Evolutionary conservation across 441 rosid genomes (phyloP), one percentile per base, ranked within the genome.

Genomic region (Aleurites moluccanus): DNA sequence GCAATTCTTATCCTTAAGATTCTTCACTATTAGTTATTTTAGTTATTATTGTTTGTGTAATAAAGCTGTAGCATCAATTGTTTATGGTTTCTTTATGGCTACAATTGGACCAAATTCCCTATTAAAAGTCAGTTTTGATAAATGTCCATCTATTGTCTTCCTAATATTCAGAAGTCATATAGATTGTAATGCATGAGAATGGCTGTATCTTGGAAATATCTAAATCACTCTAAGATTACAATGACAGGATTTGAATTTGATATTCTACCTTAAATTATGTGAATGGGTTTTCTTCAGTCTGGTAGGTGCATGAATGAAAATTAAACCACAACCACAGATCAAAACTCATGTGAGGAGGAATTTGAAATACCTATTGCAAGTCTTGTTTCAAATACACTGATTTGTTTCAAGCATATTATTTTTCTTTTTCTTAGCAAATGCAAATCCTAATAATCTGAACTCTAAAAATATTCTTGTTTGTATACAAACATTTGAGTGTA

Each of bases 21-120:
- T 64, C 38, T 35, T 56, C 8, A 9, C 45, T 66, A 20, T n/a
- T 14, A 44, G 35, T 10, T 77, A 67, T 42, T 55, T 52, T 2
- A 33, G 10, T 27, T 27, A 40, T 25, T 63, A 3, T 8, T 33
- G 52, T 23, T 60, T 59, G 40, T 50, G 15, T 20, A 45, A 45
- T 64, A 20, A 60, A 67, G 60, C 35, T 47, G 14, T 33, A 9
- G n/a, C 8, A 57, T 47, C 47, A 63, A 23, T 60, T 28, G 23
- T 25, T 64, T 3, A 45, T 73, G 50, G 13, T 73, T 78, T 40
- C 4, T 40, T 53, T 27, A 38, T 44, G 33, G 25, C n/a, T 59
- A 56, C 14, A 6, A 23, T 28, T 44, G 65, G 23, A 13, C 11
- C 10, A 16, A 18, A 18, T 49, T 18, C 49, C 69, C 50, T 15